phyloP scores from a whole-genome alignment of 441 rosid genomes.

The Pelargonium citronellum region DNA sequence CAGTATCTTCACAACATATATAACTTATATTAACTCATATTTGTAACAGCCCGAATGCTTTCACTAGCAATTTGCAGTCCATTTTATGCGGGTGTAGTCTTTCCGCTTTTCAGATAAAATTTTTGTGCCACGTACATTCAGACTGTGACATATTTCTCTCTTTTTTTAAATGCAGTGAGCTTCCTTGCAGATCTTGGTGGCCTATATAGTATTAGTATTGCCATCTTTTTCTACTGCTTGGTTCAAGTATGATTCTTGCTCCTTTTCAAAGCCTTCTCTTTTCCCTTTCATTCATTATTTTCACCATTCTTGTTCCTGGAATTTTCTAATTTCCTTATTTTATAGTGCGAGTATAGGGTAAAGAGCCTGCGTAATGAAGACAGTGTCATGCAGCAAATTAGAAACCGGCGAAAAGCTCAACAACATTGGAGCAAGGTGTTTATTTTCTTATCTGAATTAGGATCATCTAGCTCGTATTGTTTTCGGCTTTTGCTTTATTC shows the following conservation, averaged over 20 bases:
- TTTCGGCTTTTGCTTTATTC: constrained; percentile 1
- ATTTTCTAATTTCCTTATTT: constrained; percentile 20
- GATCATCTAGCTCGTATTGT: too few relatives aligned
- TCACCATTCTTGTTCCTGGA: neutral
- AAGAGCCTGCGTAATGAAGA: constrained; percentile 84
- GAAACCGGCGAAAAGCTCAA: constrained; percentile 71
- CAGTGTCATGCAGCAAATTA: constrained; percentile 50
- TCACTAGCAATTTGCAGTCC: too few relatives aligned
- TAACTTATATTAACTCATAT: too few relatives aligned
- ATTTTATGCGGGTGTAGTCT: too few relatives aligned
- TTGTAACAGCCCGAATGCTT: too few relatives aligned
- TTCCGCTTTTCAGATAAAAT: too few relatives aligned
- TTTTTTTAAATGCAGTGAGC: constrained; percentile 61
- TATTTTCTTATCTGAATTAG: constrained; percentile 21
- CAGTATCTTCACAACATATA: too few relatives aligned
- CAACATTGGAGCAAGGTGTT: constrained; percentile 81
- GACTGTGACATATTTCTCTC: too few relatives aligned
- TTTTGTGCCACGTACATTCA: too few relatives aligned
- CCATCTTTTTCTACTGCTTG: constrained; percentile 77
- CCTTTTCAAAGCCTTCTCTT: constrained; percentile 16
- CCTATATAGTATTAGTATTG: constrained; percentile 82
- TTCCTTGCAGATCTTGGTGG: constrained; percentile 99
- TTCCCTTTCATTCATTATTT: constrained; percentile 1
- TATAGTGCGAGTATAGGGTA: constrained; percentile 76
- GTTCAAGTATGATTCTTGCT: constrained; percentile 59